Evolutionary conservation across 2,329 filamentous ascomycete genomes (phyloP).

Genomic region (Chrysoporthe puriensis): DNA sequence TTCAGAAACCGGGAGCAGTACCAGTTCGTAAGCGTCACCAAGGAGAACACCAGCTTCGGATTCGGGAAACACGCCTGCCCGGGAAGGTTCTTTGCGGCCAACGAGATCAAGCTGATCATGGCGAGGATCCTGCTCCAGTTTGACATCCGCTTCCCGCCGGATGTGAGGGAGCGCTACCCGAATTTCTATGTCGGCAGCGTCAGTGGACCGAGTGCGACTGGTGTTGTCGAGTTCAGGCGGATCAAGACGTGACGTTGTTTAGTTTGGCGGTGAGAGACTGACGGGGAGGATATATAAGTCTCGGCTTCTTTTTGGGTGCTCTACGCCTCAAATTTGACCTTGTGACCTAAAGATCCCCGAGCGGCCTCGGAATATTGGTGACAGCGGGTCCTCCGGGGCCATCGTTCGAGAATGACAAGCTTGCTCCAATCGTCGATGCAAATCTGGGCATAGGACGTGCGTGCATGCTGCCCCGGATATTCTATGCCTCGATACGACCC

Average conservation of each 20-base stretch:
- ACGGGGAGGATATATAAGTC: not conserved
- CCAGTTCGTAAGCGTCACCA: slow-evolving; percentile 41
- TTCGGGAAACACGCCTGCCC: slow-evolving; percentile 41
- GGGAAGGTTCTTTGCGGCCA: slow-evolving; percentile 36
- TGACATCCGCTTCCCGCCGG: slow-evolving; percentile 21
- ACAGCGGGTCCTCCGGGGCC: no score
- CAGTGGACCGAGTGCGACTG: slow-evolving; percentile 14
- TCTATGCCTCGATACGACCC: not conserved
- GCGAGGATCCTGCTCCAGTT: slow-evolving; percentile 32
- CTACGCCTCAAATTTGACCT: not conserved
- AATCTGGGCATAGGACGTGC: not conserved
- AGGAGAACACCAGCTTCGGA: slow-evolving; percentile 40
- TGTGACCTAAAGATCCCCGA: not conserved
- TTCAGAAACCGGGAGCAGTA: slow-evolving; percentile 38
- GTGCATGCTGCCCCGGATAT: not conserved
- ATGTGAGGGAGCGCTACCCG: slow-evolving; percentile 19
- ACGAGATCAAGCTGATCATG: slow-evolving; percentile 35
- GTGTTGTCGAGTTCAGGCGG: slow-evolving; percentile 18
- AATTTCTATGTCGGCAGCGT: slow-evolving; percentile 19
- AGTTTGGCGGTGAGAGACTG: not conserved
- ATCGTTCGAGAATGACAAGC: not conserved
- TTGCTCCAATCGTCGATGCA: not conserved
- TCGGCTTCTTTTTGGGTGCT: not conserved
- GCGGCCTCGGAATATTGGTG: not conserved
- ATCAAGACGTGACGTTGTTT: not conserved